Evolutionary conservation across 148 eudicot species (phyloP).

Genomic region (Amaranthus hypochondriacus): DNA sequence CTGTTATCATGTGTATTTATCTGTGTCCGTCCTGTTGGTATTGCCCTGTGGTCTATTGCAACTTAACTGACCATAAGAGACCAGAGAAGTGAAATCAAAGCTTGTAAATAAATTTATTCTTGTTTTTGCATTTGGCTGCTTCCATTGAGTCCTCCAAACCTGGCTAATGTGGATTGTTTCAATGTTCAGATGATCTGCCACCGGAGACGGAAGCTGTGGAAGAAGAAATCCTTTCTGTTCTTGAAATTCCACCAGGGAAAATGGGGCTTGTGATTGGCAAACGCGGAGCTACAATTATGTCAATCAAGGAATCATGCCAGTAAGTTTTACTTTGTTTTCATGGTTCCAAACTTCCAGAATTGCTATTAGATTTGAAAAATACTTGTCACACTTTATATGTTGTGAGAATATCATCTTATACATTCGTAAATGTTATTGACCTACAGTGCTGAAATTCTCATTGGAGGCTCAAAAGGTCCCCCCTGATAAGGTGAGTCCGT

Average conservation of each 20-base stretch:
- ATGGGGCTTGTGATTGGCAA: conserved; percentile 77
- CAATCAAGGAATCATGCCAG: conserved; percentile 77
- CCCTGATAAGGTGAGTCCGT: conserved; percentile 70
- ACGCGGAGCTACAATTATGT: conserved; percentile 64
- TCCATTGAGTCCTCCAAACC: neutral
- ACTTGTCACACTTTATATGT: neutral
- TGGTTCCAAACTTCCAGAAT: neutral
- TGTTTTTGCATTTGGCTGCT: too few relatives aligned
- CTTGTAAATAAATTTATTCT: too few relatives aligned
- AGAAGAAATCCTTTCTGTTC: conserved; percentile 67
- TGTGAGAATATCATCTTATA: conserved; percentile 1
- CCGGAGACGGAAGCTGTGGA: conserved; percentile 48
- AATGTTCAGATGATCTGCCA: conserved; percentile 44
- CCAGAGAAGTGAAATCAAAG: too few relatives aligned
- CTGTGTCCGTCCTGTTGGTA: too few relatives aligned
- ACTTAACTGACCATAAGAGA: too few relatives aligned
- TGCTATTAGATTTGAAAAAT: neutral
- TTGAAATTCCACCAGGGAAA: conserved; percentile 78
- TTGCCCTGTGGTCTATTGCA: too few relatives aligned
- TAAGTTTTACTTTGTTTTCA: conserved; percentile 19
- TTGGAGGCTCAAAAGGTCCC: conserved; percentile 95
- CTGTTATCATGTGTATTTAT: too few relatives aligned
- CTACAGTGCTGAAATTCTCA: conserved; percentile 81
- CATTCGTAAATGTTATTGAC: conserved; percentile 8
- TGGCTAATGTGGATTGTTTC: conserved; percentile 32